Percentiles rank a stretch among this genome's conserved stretches.
Conservation (phyloP, 768 basidiomycete species). For the Rhodosporidiobolus odoratus region DNA sequence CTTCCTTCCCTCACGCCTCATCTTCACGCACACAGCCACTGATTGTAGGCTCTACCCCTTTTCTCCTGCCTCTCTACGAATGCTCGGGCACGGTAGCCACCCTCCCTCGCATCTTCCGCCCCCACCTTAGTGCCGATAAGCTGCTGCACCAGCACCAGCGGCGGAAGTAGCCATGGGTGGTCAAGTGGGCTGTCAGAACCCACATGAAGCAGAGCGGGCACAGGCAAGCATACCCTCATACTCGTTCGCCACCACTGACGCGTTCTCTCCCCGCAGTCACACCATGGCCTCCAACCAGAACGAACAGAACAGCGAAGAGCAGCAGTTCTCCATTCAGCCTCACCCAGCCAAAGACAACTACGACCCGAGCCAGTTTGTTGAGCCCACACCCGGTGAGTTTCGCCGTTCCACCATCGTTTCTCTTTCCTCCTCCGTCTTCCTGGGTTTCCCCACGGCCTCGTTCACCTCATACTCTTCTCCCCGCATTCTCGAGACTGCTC, state of each 20-base stretch:
- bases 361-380: background rate
- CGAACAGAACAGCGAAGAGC: slow-evolving; percentile 32
- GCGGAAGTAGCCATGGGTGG: too few species aligned
- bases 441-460: background rate
- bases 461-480: background rate
- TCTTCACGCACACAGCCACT: background rate
- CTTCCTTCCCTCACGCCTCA: background rate
- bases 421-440: background rate
- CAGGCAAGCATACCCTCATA: too few species aligned
- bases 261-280: background rate
- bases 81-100: too few species aligned
- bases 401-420: background rate
- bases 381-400: slow-evolving; percentile 13
- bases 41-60: too few species aligned
- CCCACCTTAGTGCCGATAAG: background rate
- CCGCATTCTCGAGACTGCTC: too few species aligned
- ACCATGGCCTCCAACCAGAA: slow-evolving; percentile 31
- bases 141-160: too few species aligned
- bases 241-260: too few species aligned
- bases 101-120: background rate
- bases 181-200: too few species aligned
- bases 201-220: too few species aligned
- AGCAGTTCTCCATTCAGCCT: slow-evolving; percentile 36
- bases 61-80: too few species aligned
- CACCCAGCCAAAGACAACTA: slow-evolving; percentile 28